These are phyloP conservation scores for Boletus reticuloceps DNA, from an alignment of 768 basidiomycete genomes.

Conservation along the genomic window DNA sequence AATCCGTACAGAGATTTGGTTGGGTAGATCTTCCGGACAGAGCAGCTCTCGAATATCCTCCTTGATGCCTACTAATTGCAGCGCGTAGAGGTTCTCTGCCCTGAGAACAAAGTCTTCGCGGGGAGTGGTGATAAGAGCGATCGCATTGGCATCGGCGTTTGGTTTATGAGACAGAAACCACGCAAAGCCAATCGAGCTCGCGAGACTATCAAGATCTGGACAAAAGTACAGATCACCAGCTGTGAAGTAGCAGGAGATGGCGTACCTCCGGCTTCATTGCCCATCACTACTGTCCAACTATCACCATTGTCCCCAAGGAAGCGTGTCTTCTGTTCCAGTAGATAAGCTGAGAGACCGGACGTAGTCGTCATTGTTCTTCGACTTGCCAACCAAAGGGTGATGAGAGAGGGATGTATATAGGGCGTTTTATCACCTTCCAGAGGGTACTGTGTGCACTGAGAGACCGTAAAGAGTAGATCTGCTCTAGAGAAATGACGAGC, in stretches of 20 bases:
- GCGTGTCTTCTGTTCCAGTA: constrained; percentile 47
- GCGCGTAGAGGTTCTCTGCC: constrained; percentile 81
- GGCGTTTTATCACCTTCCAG: background rate
- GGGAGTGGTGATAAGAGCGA: constrained; percentile 73
- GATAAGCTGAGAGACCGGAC: constrained; percentile 35
- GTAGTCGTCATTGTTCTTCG: constrained; percentile 21
- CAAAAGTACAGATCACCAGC: background rate
- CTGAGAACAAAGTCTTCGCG: constrained; percentile 73
- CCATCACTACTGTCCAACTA: constrained; percentile 87
- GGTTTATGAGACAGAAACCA: constrained; percentile 54
- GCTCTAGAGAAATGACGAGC: background rate
- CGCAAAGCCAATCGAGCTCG: constrained; percentile 81
- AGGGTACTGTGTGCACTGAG: background rate
- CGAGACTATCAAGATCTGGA: constrained; percentile 86
- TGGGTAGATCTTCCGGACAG: constrained; percentile 63
- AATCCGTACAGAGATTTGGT: constrained; percentile 43
- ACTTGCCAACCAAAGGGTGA: background rate
- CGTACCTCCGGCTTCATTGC: constrained; percentile 94
- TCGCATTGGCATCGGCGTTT: constrained; percentile 41
- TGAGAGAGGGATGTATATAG: background rate
- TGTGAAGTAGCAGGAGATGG: background rate
- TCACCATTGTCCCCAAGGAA: constrained; percentile 59
- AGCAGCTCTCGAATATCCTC: constrained; percentile 56
- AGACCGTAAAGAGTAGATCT: background rate
- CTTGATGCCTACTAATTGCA: constrained; percentile 56